Base-by-base conservation (phyloP, 192 early-diverging fungal genomes). In the Coemansia sp. region DNA sequence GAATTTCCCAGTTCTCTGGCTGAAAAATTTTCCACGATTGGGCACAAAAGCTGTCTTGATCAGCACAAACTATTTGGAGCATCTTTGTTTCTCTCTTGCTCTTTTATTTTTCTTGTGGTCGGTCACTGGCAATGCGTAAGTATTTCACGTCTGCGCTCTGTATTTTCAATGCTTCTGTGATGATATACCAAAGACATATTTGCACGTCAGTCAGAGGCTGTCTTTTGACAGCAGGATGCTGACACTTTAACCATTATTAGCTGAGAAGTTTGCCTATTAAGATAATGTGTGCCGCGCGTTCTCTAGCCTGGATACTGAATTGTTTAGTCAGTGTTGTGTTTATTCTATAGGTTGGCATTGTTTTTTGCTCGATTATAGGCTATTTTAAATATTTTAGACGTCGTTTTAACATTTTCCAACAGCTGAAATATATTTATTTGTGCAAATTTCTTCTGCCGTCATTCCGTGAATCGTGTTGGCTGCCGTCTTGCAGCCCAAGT, bases 191-290 rank as follows among this genome's bases (percentile, higher is more conserved):
- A 64, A 54, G 38, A 41, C 22, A 72, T 53, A 67, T 80, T 79
- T 80, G 77, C 77, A 80, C 77, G 77, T 80, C 77, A 80, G 77
- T 63, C 71, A 64, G 67, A 80, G 38, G 57, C 58, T 23, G 38
- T 16, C 39, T 49, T 52, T 22, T 14, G 37, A 37, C 29, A 17
- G 25, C 31, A 8, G 17, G n/a, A 38, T 74, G 77, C 68, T 71
- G 77, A 71, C 47, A 61, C 19, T 23, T 51, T 6, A 56, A 26
- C 65, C 76, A 22, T 60, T 25, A 23, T 19, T 37, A 9, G 53
- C 76, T 79, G 76, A 79, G 66, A 58, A 57, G 22, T 31, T 16
- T 45, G 2, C 41, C 14, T 43, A 43, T 14, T 48, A 1, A 9
- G 12, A 5, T 22, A 49, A 0, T 49, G 29, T 31, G 6, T 21